phyloP scores from a whole-genome alignment of 2,329 filamentous ascomycete species.

The Thielaviopsis musarum region DNA sequence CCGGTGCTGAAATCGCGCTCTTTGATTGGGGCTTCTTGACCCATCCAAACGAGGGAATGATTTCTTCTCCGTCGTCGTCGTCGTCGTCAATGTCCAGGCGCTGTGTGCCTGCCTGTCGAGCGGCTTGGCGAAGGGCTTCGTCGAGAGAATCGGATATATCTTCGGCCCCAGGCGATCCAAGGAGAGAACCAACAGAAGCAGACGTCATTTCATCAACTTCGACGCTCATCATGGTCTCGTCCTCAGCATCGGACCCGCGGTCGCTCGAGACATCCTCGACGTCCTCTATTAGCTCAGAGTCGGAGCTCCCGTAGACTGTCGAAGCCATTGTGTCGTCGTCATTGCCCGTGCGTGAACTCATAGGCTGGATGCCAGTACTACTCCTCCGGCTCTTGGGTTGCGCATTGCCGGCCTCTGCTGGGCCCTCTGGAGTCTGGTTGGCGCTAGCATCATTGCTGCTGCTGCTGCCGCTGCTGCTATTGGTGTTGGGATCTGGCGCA shows the following conservation, averaged over 20 bases:
- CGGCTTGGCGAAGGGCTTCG: constrained; percentile 58
- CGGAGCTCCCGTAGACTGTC: constrained; percentile 53
- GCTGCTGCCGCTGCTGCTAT: neutral
- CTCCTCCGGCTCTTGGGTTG: constrained; percentile 51
- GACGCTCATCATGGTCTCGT: constrained; percentile 67
- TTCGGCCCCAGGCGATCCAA: constrained; percentile 39
- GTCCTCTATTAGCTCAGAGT: constrained; percentile 34
- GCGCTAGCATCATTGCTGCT: constrained; percentile 23
- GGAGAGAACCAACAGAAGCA: constrained; percentile 45
- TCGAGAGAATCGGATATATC: constrained; percentile 58
- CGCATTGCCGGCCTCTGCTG: neutral
- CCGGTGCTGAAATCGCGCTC: neutral
- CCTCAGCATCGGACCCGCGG: constrained; percentile 47
- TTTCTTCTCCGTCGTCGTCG: constrained; percentile 44
- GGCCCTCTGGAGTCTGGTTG: constrained; percentile 15
- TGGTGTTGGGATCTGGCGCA: constrained; percentile 31
- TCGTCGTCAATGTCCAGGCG: constrained; percentile 44
- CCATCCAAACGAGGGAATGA: constrained; percentile 66
- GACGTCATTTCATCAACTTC: constrained; percentile 64
- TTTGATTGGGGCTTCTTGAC: constrained; percentile 31
- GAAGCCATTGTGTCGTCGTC: constrained; percentile 57
- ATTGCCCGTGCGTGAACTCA: constrained; percentile 46
- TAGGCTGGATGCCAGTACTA: constrained; percentile 31
- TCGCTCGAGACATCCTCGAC: constrained; percentile 33
- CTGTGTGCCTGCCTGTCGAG: constrained; percentile 58